phyloP scores from a whole-genome alignment of 2,329 filamentous ascomycete genomes.

The Neophaeococcomyces mojaviensis region DNA sequence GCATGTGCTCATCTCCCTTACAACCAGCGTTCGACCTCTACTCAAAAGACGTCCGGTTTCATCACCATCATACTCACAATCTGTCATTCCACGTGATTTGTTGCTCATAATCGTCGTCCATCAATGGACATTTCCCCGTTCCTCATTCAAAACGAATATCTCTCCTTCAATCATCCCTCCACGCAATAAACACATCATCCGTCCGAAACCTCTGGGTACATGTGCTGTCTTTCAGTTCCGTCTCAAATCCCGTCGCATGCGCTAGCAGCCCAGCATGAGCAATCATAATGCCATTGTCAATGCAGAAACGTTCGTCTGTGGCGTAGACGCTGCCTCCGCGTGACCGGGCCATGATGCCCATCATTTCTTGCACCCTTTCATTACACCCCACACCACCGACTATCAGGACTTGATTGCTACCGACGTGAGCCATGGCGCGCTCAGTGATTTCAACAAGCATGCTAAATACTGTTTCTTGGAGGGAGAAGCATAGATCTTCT shows the following conservation, averaged over 20 bases:
- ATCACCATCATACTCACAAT: too few relatives aligned
- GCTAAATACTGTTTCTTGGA: slow-evolving; percentile 91
- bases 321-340: slow-evolving; percentile 85
- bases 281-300: slow-evolving; percentile 99
- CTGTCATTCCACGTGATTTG: too few relatives aligned
- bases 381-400: slow-evolving; percentile 96
- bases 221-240: slow-evolving; percentile 69
- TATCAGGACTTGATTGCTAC: slow-evolving; percentile 80
- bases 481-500: slow-evolving; percentile 82
- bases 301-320: slow-evolving; percentile 95
- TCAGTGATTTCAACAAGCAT: slow-evolving; percentile 99
- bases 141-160: background rate
- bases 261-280: slow-evolving; percentile 88
- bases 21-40: too few relatives aligned
- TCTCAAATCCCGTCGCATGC: slow-evolving; percentile 69
- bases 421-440: slow-evolving; percentile 95
- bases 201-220: slow-evolving; percentile 80
- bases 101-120: too few relatives aligned
- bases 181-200: slow-evolving; percentile 71
- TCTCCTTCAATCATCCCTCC: slow-evolving; percentile 52
- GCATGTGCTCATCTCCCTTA: too few relatives aligned
- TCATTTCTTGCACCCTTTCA: slow-evolving; percentile 92
- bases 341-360: slow-evolving; percentile 88
- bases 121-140: too few relatives aligned
- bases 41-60: too few relatives aligned